Evolutionary conservation across 2,329 filamentous ascomycete genomes (phyloP).

Genomic region (Pseudocercospora vitis): DNA sequence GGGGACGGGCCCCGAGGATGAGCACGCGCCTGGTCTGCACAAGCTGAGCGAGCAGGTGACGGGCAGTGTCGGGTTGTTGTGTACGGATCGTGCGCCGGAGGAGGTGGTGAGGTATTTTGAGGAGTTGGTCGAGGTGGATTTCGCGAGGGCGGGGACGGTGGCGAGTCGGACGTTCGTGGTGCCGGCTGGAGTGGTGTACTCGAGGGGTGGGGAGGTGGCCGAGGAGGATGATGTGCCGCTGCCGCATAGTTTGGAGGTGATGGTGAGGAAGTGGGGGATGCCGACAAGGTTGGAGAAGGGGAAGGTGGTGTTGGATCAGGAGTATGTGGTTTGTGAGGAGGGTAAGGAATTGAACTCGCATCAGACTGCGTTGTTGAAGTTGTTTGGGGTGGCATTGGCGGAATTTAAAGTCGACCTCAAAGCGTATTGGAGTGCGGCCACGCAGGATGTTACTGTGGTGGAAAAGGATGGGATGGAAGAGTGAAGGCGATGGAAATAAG

Average conservation of each 20-base stretch:
- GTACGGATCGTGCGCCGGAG: conserved; percentile 73
- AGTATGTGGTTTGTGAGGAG: conserved; percentile 77
- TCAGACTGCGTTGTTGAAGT: conserved; percentile 89
- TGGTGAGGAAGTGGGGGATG: conserved; percentile 82
- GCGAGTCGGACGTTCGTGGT: conserved; percentile 76
- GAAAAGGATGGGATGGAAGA: conserved; percentile 36
- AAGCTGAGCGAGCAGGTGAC: conserved; percentile 67
- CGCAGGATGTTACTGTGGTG: conserved; percentile 38
- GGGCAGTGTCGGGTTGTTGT: conserved; percentile 85
- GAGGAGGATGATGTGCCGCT: conserved; percentile 81
- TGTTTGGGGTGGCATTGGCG: conserved; percentile 85
- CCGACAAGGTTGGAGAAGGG: conserved; percentile 87
- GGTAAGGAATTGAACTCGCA: conserved; percentile 83
- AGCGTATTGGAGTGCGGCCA: conserved; percentile 52
- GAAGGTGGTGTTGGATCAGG: conserved; percentile 73
- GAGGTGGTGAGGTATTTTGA: conserved; percentile 72
- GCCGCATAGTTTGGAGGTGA: conserved; percentile 85
- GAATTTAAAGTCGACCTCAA: conserved; percentile 83
- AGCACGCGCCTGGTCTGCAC: conserved; percentile 76
- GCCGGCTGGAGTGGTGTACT: conserved; percentile 79
- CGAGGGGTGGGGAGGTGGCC: conserved; percentile 73
- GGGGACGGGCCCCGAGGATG: conserved; percentile 68
- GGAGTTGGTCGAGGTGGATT: conserved; percentile 74
- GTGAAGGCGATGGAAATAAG: too few relatives aligned
- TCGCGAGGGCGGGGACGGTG: conserved; percentile 79